Evolutionary conservation across 208 protist species (phyloP).

Genomic region (Willaertia magna): DNA sequence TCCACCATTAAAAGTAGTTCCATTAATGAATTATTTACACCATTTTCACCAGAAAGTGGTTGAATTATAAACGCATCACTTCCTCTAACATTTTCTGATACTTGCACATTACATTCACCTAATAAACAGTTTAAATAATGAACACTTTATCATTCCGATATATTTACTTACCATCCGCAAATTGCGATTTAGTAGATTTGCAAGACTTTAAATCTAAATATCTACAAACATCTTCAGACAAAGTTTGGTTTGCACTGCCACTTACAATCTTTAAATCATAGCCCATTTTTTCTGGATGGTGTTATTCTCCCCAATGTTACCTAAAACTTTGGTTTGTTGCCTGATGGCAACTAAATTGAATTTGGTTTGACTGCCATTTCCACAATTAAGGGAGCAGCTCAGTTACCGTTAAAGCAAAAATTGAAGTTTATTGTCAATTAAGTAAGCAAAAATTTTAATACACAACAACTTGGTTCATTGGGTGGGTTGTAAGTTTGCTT

Average conservation of each 20-base stretch:
- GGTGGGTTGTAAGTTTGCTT: too few species aligned
- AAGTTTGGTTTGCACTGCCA: background rate
- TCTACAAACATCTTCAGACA: background rate
- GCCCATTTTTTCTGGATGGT: background rate
- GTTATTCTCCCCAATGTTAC: too few species aligned
- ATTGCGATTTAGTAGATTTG: background rate
- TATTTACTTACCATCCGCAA: background rate
- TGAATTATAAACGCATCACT: constrained; percentile 90
- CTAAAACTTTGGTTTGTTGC: too few species aligned
- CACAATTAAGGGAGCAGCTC: background rate
- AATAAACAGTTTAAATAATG: background rate
- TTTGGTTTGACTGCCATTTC: background rate
- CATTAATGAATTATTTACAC: constrained; percentile 89
- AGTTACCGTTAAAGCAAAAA: too few species aligned
- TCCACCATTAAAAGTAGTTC: constrained; percentile 78
- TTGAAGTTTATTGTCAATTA: too few species aligned
- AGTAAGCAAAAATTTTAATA: too few species aligned
- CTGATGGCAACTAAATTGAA: too few species aligned
- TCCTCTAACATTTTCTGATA: background rate
- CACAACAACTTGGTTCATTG: too few species aligned
- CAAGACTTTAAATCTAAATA: background rate
- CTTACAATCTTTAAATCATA: background rate
- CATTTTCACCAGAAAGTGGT: constrained; percentile 70
- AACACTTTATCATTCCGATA: background rate
- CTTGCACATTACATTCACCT: background rate